Evolutionary conservation across 495 filamentous ascomycete genomes (phyloP), one percentile per base, ranked within the genome.

Genomic region (Corynascus novoguineensis): DNA sequence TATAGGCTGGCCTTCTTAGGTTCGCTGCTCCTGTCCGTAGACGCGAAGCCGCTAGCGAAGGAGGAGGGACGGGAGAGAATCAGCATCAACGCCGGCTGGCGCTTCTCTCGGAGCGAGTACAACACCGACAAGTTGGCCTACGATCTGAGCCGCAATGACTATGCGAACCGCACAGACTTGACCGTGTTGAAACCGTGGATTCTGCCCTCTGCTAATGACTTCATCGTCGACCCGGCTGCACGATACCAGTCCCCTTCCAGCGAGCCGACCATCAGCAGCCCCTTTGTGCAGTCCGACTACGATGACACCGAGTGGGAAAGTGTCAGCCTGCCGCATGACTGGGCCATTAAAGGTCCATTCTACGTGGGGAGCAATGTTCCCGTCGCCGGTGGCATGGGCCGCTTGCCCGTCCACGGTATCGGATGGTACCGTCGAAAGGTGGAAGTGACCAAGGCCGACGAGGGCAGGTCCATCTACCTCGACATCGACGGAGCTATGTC

Each of bases 301-400:
- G 48, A 60, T 40, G 63, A 65, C 29, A 40, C 19, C 32, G 9
- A 17, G 21, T 65, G 63, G 63, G 59, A 62, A 17, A 2, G n/a
- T 10, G n/a, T 65, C 12, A 46, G 42, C 28, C 45, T 65, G 7
- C 63, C 63, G 4, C 76, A 80, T 55, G 77, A 80, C 61, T 80
- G 74, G 77, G 77, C 75, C 25, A 70, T 77, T 44, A 72, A 74
- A 25, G 75, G 73, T 0, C 75, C 75, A 1, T 78, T 78, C 47
- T 69, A 68, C 31, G 64, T 67, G 2, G 62, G 62, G 2, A 28
- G 50, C 15, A 41, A 60, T 38, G 61, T 80, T 4, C 68, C 69
- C 12, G 78, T 79, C 58, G 78, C 76, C 41, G 82, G 77, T 5
- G 73, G 75, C 7, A 83, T 79, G 72, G 85, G 81, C 4, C 69